Evolutionary conservation across 164 flowering plant genomes (phyloP).

Genomic region (Chimonanthus praecox): DNA sequence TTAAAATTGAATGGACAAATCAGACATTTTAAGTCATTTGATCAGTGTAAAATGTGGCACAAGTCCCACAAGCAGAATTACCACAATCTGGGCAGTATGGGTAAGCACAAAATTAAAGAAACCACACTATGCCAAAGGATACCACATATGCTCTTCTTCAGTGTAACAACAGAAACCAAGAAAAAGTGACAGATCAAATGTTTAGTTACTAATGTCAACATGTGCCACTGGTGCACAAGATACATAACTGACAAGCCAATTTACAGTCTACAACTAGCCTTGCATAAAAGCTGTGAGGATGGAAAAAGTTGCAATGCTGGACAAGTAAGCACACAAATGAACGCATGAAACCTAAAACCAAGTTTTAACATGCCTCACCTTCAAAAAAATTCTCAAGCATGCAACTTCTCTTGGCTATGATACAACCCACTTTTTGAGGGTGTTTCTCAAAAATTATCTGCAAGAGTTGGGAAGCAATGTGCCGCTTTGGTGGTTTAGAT

Average conservation of each 20-base stretch:
- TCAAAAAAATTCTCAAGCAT: slow-evolving; percentile 68
- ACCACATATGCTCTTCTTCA: not conserved
- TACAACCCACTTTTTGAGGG: slow-evolving; percentile 44
- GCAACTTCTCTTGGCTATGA: slow-evolving; percentile 52
- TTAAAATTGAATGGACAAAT: not conserved
- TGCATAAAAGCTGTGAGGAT: not conserved
- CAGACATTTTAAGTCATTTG: not conserved
- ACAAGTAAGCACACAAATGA: not conserved
- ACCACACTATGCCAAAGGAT: not conserved
- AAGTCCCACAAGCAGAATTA: not conserved
- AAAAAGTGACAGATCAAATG: too few relatives aligned
- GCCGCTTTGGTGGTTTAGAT: slow-evolving; percentile 33
- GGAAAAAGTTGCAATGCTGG: not conserved
- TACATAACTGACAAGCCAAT: not conserved
- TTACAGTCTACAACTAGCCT: not conserved
- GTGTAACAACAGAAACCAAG: not conserved
- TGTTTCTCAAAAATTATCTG: slow-evolving; percentile 69
- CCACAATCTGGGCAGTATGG: not conserved
- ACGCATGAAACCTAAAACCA: not conserved
- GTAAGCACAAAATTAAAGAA: too few relatives aligned
- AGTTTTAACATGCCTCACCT: slow-evolving; percentile 29
- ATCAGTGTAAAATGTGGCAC: not conserved
- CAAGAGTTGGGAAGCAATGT: slow-evolving; percentile 54
- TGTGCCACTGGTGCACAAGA: not conserved
- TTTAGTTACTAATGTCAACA: not conserved